Evolutionary conservation across 257 asterid species (phyloP).

Genomic region (Plectranthus barbatus): DNA sequence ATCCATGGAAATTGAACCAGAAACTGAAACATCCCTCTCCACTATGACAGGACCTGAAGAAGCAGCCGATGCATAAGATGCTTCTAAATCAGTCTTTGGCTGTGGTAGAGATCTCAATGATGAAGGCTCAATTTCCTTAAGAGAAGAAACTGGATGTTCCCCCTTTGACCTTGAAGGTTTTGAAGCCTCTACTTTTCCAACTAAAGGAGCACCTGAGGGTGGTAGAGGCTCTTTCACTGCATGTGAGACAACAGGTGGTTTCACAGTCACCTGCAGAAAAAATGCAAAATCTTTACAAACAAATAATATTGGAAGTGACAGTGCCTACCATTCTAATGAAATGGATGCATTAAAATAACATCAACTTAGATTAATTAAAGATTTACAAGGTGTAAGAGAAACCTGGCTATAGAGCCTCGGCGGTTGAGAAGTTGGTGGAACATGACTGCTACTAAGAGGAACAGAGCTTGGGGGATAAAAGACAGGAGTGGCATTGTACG

Average conservation of each 20-base stretch:
- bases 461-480: slow-evolving; percentile 43
- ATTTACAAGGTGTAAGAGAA: slow-evolving; percentile 6
- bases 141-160: slow-evolving; percentile 23
- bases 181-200: slow-evolving; percentile 33
- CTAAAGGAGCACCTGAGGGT: slow-evolving; percentile 30
- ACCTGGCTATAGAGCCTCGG: slow-evolving; percentile 61
- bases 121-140: slow-evolving; percentile 30
- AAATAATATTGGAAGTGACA: neutral
- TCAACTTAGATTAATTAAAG: neutral
- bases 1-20: slow-evolving; percentile 19
- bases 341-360: neutral
- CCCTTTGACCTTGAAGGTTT: slow-evolving; percentile 30
- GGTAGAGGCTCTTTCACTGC: slow-evolving; percentile 40
- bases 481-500: slow-evolving; percentile 39
- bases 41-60: slow-evolving; percentile 26
- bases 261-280: slow-evolving; percentile 57
- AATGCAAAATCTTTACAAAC: neutral
- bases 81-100: slow-evolving; percentile 34
- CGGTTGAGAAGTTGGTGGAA: slow-evolving; percentile 44
- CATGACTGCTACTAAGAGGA: slow-evolving; percentile 37
- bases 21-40: slow-evolving; percentile 16
- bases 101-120: slow-evolving; percentile 25
- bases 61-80: slow-evolving; percentile 18
- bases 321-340: neutral
- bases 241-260: slow-evolving; percentile 42